Conservation (phyloP, 306 rosid genomes). For the Vigna hirtella region DNA sequence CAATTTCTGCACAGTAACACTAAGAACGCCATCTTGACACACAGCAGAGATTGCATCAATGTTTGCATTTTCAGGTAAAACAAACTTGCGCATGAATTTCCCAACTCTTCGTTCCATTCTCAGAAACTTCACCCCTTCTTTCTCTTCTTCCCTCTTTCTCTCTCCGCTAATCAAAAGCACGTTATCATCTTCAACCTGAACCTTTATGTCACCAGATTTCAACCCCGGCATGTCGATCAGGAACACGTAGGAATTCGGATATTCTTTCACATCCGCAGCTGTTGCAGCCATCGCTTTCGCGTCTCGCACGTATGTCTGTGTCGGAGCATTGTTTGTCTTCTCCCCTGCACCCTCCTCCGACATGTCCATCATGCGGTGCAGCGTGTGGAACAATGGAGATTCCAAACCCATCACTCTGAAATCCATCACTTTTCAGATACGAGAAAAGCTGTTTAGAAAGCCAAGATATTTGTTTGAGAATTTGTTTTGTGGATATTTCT, state of each 20-base stretch:
- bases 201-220: constrained; percentile 8
- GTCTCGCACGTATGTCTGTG: not conserved
- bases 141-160: constrained; percentile 1
- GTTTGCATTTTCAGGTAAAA: not conserved
- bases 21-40: not conserved
- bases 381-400: not conserved
- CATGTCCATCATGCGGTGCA: not conserved
- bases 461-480: not conserved
- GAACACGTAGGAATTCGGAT: not conserved
- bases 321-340: not conserved
- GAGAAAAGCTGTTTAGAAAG: not conserved
- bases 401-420: not conserved
- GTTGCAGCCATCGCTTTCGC: not conserved
- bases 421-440: not conserved
- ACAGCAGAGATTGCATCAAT: not conserved
- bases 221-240: not conserved
- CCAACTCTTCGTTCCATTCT: constrained; percentile 3
- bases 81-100: not conserved
- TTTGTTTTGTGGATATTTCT: not conserved
- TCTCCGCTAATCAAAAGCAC: not conserved
- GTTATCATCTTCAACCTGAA: not conserved
- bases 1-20: not conserved
- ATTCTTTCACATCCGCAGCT: constrained; percentile 2
- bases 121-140: not conserved
- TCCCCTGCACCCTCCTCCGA: not conserved